Percentiles rank a stretch among this genome's conserved stretches.
Evolutionary conservation across 2,329 filamentous ascomycete genomes (phyloP).

Genomic region (Botrytis porri): DNA sequence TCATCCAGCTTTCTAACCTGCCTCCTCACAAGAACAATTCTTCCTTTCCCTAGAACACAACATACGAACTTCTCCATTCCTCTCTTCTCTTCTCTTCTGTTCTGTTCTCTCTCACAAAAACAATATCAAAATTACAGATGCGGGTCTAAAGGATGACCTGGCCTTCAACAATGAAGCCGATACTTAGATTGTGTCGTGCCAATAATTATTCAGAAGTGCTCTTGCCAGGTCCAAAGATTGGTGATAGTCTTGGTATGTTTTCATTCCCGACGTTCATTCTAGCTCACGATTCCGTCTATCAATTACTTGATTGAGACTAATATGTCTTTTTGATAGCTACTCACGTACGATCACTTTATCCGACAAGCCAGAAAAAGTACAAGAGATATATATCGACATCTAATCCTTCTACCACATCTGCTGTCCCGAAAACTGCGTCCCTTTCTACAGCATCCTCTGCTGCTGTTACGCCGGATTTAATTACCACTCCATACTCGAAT

Average conservation of each 20-base stretch:
- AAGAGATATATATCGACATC: conserved; percentile 13
- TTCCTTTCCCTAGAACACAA: background rate
- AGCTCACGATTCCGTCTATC: background rate
- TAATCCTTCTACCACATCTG: background rate
- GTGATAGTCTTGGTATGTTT: conserved; percentile 13
- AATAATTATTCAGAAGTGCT: conserved; percentile 3
- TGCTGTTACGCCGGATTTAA: conserved; percentile 11
- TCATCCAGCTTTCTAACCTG: background rate
- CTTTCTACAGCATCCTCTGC: conserved; percentile 13
- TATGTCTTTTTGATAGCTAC: background rate
- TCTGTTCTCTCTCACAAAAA: too few species aligned
- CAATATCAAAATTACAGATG: conserved; percentile 10
- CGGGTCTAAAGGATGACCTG: conserved; percentile 18
- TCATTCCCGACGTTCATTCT: background rate
- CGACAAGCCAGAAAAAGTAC: background rate
- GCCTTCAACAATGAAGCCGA: conserved; percentile 20
- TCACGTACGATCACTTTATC: conserved; percentile 4
- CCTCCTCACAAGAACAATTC: background rate
- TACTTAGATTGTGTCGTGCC: conserved; percentile 18
- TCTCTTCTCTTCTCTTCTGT: background rate
- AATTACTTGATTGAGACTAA: conserved; percentile 11
- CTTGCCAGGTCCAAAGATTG: background rate
- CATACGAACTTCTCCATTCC: background rate
- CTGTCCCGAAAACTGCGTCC: background rate
- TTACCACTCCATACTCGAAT: conserved; percentile 58